Evolutionary conservation across 331 rosid genomes (phyloP).

Genomic region (Saraca asoca): DNA sequence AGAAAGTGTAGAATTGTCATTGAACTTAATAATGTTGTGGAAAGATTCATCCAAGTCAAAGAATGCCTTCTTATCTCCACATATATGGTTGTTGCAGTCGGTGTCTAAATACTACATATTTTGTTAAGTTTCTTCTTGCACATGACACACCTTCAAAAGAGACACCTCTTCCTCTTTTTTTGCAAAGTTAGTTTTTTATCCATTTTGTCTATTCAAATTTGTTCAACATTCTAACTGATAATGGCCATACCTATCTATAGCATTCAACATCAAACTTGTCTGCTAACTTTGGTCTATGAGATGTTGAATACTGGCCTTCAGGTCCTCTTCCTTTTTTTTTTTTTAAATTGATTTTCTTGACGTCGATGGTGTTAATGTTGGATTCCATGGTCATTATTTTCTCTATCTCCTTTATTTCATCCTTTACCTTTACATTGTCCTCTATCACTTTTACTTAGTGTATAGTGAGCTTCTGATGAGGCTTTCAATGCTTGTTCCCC

Average conservation of each 20-base stretch:
- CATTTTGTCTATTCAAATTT: not conserved
- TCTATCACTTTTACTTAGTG: not conserved
- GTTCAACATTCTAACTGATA: not conserved
- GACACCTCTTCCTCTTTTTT: not conserved
- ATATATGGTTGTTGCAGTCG: not conserved
- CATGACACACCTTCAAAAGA: not conserved
- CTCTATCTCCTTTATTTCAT: not conserved
- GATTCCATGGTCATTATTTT: not conserved
- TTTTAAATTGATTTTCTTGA: not conserved
- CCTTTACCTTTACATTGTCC: too few species aligned
- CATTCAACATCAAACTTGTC: not conserved
- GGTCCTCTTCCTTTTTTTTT: not conserved
- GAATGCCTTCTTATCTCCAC: not conserved
- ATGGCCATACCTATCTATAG: not conserved
- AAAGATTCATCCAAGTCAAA: not conserved
- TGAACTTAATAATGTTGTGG: not conserved
- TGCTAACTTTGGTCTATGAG: not conserved
- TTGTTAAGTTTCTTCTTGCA: too few species aligned
- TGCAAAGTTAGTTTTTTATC: not conserved
- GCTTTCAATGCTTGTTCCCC: not conserved
- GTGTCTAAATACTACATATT: not conserved
- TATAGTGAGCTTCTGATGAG: not conserved
- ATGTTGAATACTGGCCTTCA: not conserved
- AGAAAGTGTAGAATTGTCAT: not conserved
- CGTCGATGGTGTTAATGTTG: not conserved